phyloP scores from a whole-genome alignment of 2,329 filamentous ascomycete genomes.

The Fusarium equiseti region DNA sequence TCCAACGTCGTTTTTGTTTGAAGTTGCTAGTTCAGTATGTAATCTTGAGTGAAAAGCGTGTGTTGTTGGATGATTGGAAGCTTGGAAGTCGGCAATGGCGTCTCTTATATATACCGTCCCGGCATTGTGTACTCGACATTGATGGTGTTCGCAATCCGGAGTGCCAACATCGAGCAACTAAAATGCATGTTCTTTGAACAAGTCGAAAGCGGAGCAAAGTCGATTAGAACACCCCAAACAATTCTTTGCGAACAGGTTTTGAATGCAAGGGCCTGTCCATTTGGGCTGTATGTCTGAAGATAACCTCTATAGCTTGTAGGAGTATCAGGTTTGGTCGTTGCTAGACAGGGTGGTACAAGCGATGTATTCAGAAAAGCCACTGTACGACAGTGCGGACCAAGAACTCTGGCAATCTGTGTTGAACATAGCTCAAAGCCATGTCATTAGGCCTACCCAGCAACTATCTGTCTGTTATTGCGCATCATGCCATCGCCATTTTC shows the following conservation, averaged over 20 bases:
- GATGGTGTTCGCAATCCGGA: neutral
- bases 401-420: neutral
- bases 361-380: neutral
- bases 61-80: neutral
- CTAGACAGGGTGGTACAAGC: neutral
- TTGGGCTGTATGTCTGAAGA: neutral
- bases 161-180: neutral
- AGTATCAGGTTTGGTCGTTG: neutral
- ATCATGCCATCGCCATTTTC: neutral
- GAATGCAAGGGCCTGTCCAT: neutral
- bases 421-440: neutral
- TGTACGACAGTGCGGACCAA: neutral
- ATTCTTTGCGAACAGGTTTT: neutral
- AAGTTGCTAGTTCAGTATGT: neutral
- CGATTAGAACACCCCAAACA: neutral
- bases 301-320: neutral
- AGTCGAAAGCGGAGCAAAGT: neutral
- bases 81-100: neutral
- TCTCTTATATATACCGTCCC: neutral
- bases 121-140: neutral
- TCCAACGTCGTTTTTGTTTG: slow-evolving; percentile 2
- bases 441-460: neutral
- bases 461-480: neutral
- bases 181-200: neutral
- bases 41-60: neutral